Percentiles rank a stretch among this genome's conserved stretches.
Conservation (phyloP, 768 basidiomycete genomes). For the Dendrothele bispora region DNA sequence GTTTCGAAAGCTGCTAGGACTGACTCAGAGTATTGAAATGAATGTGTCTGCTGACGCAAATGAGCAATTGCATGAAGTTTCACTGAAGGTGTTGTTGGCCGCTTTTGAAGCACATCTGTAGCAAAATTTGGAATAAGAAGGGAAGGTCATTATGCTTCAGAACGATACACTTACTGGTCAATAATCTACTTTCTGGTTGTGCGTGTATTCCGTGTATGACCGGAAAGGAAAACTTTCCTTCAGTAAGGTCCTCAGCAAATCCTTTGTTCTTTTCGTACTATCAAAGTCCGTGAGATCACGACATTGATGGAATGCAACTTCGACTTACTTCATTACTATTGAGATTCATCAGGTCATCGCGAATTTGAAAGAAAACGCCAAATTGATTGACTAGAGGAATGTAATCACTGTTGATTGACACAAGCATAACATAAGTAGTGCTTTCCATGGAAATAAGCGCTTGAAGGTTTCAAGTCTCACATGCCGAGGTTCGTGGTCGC, state of each 20-base stretch:
- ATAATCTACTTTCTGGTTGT: conserved; percentile 69
- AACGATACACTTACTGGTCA: too few relatives aligned
- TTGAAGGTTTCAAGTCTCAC: conserved; percentile 42
- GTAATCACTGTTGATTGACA: conserved; percentile 89
- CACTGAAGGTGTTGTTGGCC: conserved; percentile 75
- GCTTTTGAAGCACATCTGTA: conserved; percentile 88
- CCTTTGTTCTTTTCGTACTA: conserved; percentile 85
- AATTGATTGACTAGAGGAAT: conserved; percentile 91
- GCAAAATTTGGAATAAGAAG: too few relatives aligned
- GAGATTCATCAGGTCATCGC: too few relatives aligned
- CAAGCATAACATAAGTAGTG: too few relatives aligned
- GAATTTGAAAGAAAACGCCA: too few relatives aligned
- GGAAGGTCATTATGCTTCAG: too few relatives aligned
- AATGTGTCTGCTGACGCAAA: conserved; percentile 70
- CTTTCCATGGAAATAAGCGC: too few relatives aligned
- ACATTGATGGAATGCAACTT: conserved; percentile 91
- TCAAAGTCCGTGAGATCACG: conserved; percentile 98
- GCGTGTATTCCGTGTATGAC: conserved; percentile 86
- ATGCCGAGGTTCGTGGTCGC: conserved; percentile 58
- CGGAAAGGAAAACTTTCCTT: conserved; percentile 98
- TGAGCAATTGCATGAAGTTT: conserved; percentile 81
- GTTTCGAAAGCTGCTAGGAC: conserved; percentile 67
- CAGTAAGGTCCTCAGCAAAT: conserved; percentile 91
- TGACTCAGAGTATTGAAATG: conserved; percentile 81
- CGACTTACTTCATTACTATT: too few relatives aligned